Conservation (phyloP, 306 rosid genomes). For the Malus orientalis region DNA sequence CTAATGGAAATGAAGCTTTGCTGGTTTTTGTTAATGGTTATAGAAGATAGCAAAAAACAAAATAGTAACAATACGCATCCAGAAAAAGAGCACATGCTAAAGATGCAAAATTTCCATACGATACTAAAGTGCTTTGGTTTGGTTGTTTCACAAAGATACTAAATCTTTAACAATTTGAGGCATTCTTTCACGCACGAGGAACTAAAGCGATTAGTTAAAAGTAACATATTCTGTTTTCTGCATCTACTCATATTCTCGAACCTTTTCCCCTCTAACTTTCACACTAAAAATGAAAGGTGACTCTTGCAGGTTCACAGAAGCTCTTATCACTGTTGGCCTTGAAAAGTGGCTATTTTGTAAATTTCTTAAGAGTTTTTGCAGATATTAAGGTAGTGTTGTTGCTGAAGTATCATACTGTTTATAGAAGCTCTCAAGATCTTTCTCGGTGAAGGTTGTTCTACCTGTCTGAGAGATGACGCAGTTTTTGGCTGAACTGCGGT, state of each 20-base stretch:
- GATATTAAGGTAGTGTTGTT: not conserved
- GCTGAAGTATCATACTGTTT: not conserved
- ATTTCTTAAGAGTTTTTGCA: not conserved
- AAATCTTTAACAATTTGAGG: not conserved
- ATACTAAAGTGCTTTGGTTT: not conserved
- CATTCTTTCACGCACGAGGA: constrained; percentile 12
- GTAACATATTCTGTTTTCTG: not conserved
- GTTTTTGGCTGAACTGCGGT: constrained; percentile 19
- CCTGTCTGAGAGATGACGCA: constrained; percentile 7
- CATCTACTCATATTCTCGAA: not conserved
- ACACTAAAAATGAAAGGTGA: not conserved
- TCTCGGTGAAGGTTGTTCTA: constrained; percentile 2
- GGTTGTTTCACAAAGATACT: not conserved
- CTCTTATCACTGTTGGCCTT: constrained; percentile 5
- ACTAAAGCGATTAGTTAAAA: no score
- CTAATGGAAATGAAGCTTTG: not conserved
- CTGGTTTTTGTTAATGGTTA: not conserved
- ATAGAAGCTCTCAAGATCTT: constrained; percentile 5
- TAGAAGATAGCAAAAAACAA: not conserved
- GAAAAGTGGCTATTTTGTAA: not conserved
- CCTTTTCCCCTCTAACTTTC: not conserved
- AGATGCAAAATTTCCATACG: not conserved
- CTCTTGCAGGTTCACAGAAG: constrained; percentile 12
- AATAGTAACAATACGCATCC: not conserved
- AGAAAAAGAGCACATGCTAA: not conserved